Evolutionary conservation across 2,329 filamentous ascomycete species (phyloP).

Genomic region (Knufia petricola): DNA sequence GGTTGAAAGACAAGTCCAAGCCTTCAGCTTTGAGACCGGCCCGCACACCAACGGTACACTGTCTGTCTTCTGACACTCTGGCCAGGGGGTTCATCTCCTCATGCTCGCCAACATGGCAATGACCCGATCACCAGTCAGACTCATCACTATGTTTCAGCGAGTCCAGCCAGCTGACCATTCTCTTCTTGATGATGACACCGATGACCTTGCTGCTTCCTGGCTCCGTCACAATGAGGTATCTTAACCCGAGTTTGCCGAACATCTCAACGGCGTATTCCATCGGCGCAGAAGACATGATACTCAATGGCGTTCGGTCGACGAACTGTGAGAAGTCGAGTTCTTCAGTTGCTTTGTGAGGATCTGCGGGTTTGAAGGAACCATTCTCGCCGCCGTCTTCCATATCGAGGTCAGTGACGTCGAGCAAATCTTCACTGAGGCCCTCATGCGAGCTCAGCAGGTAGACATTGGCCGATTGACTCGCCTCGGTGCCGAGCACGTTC

Average conservation of each 20-base stretch:
- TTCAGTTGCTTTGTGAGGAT: slow-evolving; percentile 21
- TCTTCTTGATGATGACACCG: slow-evolving; percentile 51
- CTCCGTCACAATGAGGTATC: slow-evolving; percentile 45
- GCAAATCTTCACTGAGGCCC: slow-evolving; percentile 32
- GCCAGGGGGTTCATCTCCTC: too few species aligned
- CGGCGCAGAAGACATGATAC: slow-evolving; percentile 42
- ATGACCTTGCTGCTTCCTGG: slow-evolving; percentile 42
- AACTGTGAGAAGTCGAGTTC: slow-evolving; percentile 40
- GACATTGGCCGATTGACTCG: slow-evolving; percentile 23
- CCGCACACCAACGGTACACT: too few species aligned
- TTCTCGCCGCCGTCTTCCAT: slow-evolving; percentile 36
- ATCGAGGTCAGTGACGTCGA: too few species aligned
- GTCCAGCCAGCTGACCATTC: slow-evolving; percentile 45
- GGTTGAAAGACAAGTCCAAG: too few species aligned
- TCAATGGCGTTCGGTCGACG: slow-evolving; percentile 46
- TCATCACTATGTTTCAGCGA: slow-evolving; percentile 25
- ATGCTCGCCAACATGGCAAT: too few species aligned
- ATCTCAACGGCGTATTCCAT: slow-evolving; percentile 52
- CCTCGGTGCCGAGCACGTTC: slow-evolving; percentile 25
- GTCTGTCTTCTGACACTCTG: too few species aligned
- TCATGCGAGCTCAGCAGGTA: slow-evolving; percentile 28
- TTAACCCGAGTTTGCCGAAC: slow-evolving; percentile 48
- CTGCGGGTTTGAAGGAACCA: too few species aligned
- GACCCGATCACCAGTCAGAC: too few species aligned
- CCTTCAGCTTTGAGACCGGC: too few species aligned